These are phyloP conservation scores for Acephala macrosclerotiorum DNA, from an alignment of 2,329 filamentous ascomycete genomes.

Conservation along the genomic window DNA sequence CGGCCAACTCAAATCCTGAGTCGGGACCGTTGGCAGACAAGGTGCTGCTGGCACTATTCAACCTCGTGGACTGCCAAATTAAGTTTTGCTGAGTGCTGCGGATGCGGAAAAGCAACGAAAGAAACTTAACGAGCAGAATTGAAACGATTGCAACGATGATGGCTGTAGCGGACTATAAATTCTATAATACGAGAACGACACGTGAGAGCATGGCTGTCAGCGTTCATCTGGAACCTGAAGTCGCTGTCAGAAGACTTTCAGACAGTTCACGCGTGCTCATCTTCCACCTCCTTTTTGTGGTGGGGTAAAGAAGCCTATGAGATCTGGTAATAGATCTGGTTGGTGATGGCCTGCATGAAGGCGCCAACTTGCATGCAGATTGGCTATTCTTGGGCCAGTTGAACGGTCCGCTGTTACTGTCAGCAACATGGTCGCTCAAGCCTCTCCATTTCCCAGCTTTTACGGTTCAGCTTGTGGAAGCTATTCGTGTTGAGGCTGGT, in stretches of 20 bases:
- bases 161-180: conserved; percentile 5
- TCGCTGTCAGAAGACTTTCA: neutral
- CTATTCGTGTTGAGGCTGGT: conserved; percentile 32
- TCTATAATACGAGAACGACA: conserved; percentile 2
- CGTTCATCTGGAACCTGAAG: neutral
- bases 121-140: conserved; percentile 8
- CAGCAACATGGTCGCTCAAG: conserved; percentile 2
- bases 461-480: conserved; percentile 12
- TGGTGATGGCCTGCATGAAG: conserved; percentile 22
- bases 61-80: conserved; percentile 17
- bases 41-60: conserved; percentile 15
- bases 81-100: conserved; percentile 10
- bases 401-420: conserved; percentile 22
- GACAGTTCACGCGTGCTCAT: neutral
- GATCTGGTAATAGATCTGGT: conserved; percentile 15
- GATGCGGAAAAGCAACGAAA: conserved; percentile 4
- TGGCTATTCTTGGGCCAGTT: conserved; percentile 26
- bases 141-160: conserved; percentile 16
- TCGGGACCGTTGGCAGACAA: conserved; percentile 1
- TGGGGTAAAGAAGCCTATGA: conserved; percentile 13
- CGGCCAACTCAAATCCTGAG: conserved; percentile 4
- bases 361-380: conserved; percentile 26
- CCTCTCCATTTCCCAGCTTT: conserved; percentile 7
- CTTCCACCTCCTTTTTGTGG: conserved; percentile 9
- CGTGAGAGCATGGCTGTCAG: conserved; percentile 7